phyloP scores from a whole-genome alignment of 2,329 filamentous ascomycete species.

The Phialocephala sp. region DNA sequence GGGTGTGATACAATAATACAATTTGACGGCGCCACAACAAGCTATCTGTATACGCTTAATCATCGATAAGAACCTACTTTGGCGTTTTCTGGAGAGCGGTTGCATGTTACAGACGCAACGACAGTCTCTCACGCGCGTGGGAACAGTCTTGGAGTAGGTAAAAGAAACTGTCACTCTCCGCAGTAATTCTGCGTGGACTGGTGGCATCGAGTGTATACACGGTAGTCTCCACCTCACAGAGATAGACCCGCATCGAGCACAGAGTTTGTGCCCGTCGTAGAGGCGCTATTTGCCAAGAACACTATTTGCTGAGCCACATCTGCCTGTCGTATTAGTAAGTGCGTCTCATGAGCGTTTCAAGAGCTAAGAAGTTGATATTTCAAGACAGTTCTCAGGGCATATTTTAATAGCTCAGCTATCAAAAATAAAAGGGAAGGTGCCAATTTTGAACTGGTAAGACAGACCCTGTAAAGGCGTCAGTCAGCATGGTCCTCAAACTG shows the following conservation, averaged over 20 bases:
- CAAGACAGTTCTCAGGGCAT: no score
- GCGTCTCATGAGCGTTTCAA: no score
- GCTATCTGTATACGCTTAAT: not conserved
- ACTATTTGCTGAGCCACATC: slow-evolving; percentile 61
- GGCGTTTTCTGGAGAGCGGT: no score
- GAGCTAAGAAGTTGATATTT: no score
- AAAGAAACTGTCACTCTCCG: not conserved
- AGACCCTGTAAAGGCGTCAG: no score
- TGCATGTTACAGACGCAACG: not conserved
- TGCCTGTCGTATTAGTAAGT: slow-evolving; percentile 34
- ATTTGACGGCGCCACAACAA: not conserved
- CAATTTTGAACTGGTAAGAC: no score
- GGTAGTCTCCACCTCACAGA: slow-evolving; percentile 23
- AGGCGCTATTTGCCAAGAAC: slow-evolving; percentile 53
- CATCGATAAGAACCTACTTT: no score
- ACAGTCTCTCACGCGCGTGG: not conserved
- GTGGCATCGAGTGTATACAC: not conserved
- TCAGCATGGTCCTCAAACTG: not conserved
- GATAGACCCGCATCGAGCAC: slow-evolving; percentile 54
- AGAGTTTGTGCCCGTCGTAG: slow-evolving; percentile 58
- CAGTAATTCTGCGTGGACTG: not conserved
- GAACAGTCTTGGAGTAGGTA: not conserved
- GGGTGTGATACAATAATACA: not conserved
- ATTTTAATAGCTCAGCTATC: no score
- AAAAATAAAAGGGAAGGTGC: no score